Base-by-base conservation (phyloP, 768 basidiomycete species). In the Leccinum boreale region DNA sequence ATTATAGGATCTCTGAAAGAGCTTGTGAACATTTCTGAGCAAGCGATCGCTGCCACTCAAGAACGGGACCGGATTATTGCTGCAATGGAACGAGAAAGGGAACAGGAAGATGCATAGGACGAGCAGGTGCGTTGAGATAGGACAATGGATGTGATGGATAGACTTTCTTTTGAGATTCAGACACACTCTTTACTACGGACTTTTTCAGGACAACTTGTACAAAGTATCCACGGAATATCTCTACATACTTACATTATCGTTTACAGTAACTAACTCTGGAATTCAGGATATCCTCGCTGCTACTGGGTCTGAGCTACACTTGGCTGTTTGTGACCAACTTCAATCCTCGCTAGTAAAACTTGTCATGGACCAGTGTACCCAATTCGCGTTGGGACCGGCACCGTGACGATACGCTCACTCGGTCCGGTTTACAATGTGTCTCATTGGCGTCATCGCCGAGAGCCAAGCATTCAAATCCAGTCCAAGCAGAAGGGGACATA, bases 11-110 rank as follows among this genome's bases (percentile, higher is more conserved):
- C 73, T 2, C 42, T 77, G 23, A 70, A 59, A 48, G 67, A 66
- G 57, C 47, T 79, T 55, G 63, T 73, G 17, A 65, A 63, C 33
- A 59, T 74, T 1, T 73, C 76, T 2, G 75, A 79, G 50, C 58
- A 63, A 14, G 70, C 77, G 0, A 49, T 76, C 11, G 55, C 53
- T 9, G 69, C 67, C 10, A 57, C 76, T 23, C 65, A 60, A 10
- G 69, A 71, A 31, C 74, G 75, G 3, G 69, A 78, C 42, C 58
- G 57, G 19, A 46, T 71, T 6, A 57, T 65, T 45, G 58, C 53
- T 4, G 12, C 31, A 2, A 48, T 60, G 28, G 55, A 52, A 24
- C 54, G 33, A n/a, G 63, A 60, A 26, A 51, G 3, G 28, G 62
- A 62, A 28, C 54, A 48, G n/a, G 59, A 53, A 17, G 48, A 53